Conservation (phyloP, 495 filamentous ascomycete genomes). For the Xylaria grammica region DNA sequence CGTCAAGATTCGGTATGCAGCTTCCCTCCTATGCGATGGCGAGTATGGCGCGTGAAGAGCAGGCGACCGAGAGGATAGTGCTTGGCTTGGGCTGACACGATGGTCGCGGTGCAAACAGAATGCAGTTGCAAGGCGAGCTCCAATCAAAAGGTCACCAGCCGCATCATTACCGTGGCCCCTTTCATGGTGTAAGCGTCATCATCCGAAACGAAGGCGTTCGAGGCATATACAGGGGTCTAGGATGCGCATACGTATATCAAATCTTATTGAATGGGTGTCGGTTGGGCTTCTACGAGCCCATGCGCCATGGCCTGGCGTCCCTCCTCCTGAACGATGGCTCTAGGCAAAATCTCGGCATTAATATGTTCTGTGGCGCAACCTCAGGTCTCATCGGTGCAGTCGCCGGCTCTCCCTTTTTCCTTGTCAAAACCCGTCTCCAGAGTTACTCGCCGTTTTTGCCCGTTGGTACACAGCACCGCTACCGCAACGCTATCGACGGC, state of each 20-base stretch:
- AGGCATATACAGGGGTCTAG: conserved; percentile 88
- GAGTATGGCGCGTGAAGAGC: not conserved
- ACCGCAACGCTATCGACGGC: conserved; percentile 84
- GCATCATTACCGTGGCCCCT: conserved; percentile 86
- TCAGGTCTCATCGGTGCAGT: conserved; percentile 90
- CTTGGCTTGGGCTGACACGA: conserved; percentile 25
- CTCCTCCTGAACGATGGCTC: conserved; percentile 71
- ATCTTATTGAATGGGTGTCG: conserved; percentile 95
- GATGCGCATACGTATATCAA: conserved; percentile 96
- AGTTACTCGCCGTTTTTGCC: conserved; percentile 93
- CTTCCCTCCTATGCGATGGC: conserved; percentile 9
- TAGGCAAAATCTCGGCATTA: conserved; percentile 83
- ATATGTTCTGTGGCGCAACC: conserved; percentile 87
- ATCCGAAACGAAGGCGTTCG: conserved; percentile 85
- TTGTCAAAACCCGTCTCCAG: conserved; percentile 97
- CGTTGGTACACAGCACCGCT: conserved; percentile 94
- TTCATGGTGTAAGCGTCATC: conserved; percentile 92
- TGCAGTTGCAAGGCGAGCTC: conserved; percentile 97
- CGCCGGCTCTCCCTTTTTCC: conserved; percentile 92
- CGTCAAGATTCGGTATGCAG: conserved; percentile 87
- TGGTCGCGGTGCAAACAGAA: conserved; percentile 50
- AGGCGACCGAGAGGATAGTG: not conserved
- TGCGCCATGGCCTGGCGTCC: conserved; percentile 69
- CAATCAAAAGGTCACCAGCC: conserved; percentile 82
- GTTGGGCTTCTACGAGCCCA: conserved; percentile 95